Base-by-base conservation (phyloP, 352 stramenopile genomes). In the Phytophthora citrophthora region DNA sequence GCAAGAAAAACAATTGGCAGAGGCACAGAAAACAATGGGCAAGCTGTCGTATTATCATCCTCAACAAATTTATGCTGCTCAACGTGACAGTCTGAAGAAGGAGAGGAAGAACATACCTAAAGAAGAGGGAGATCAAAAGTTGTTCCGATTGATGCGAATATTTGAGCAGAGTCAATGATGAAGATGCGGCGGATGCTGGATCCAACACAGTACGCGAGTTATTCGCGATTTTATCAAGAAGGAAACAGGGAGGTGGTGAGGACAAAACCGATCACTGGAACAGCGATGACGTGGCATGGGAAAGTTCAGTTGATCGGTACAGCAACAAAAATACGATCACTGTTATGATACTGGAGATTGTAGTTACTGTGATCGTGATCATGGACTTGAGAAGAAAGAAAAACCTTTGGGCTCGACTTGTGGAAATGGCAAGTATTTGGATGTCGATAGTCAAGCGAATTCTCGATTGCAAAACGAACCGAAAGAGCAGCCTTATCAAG, bases 1-100 rank as follows among this genome's bases (percentile, higher is more conserved):
- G 51, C 81, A 90, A 60, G 81, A 88, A 39, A 59, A 64, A 23
- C 50, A 88, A 3, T 50, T 88, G n/a, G 4, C 61, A 7, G 67
- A 79, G 15, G 74, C 78, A 11, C 70, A 81, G 26, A 54, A 73
- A 39, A 41, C 61, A 9, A 69, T 80, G 16, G 55, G 55, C 9
- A 74, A 59, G 7, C 59, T 83, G n/a, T 80, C 74, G 0, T 76
- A 70, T 36, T 77, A 88, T 59, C 61, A 78, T 2, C 48, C 64
- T 24, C 34, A 74, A n/a, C 51, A 71, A 49, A 13, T 32, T 2
- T 72, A 77, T 9, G 53, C 47, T 1, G 43, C 18, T 36, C 24
- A 45, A 40, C 10, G n/a, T 51, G 24, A 27, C 40, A 26, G 12
- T 53, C 4, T 29, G 27, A 45, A 61, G 3, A 61, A 57, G 20